Evolutionary conservation across 345 rosid genomes (phyloP).

Genomic region (Reutealis trisperma): DNA sequence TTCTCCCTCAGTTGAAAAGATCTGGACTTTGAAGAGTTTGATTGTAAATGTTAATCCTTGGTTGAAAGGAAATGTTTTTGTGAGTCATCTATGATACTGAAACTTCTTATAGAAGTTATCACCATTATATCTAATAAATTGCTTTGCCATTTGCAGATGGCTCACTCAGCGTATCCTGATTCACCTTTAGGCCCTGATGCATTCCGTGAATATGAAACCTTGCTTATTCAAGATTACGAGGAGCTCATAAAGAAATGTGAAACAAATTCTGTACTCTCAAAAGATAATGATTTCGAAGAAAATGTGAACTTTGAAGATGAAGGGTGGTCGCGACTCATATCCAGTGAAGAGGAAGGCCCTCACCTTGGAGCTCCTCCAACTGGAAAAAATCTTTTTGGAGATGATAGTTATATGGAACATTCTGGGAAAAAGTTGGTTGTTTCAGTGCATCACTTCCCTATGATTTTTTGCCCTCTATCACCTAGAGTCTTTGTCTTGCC

Average conservation of each 20-base stretch:
- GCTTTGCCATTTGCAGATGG: conserved; percentile 47
- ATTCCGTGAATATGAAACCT: conserved; percentile 74
- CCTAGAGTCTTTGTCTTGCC: conserved; percentile 90
- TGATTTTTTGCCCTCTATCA: conserved; percentile 82
- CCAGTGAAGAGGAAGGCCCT: conserved; percentile 49
- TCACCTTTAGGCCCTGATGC: conserved; percentile 97
- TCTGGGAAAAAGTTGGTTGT: conserved; percentile 49
- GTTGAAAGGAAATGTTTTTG: too few relatives aligned
- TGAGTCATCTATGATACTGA: too few relatives aligned
- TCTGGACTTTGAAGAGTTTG: background rate
- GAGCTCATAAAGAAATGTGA: conserved; percentile 60
- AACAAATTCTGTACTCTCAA: conserved; percentile 34
- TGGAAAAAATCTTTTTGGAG: conserved; percentile 34
- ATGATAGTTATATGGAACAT: conserved; percentile 44
- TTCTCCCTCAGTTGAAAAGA: too few relatives aligned
- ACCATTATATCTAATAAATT: conserved; percentile 14
- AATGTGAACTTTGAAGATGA: conserved; percentile 43
- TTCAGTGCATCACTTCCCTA: conserved; percentile 83
- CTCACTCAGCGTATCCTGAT: conserved; percentile 80
- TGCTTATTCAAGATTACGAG: conserved; percentile 94
- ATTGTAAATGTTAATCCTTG: background rate
- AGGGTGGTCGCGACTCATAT: conserved; percentile 62
- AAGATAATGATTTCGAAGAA: conserved; percentile 29
- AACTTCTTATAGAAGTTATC: background rate
- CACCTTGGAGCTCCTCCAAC: conserved; percentile 43